Percentiles rank a stretch among this genome's conserved stretches.
phyloP scores from a whole-genome alignment of 2,329 filamentous ascomycete genomes.

The Zarea fungicola region DNA sequence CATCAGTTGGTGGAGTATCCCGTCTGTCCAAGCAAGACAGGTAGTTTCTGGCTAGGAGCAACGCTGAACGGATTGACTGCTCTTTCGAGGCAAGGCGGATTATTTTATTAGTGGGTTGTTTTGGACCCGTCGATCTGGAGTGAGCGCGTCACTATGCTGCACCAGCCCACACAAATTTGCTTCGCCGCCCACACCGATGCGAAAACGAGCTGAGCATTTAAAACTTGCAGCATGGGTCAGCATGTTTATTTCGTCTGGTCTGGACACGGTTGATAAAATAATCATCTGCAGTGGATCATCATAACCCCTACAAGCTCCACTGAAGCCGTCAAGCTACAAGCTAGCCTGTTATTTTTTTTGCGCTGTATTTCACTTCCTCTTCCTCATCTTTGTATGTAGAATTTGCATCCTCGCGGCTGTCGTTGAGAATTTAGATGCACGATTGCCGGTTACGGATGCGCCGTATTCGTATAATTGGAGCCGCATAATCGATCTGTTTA shows the following conservation, averaged over 20 bases:
- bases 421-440: neutral
- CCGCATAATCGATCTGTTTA: neutral
- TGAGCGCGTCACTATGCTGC: neutral
- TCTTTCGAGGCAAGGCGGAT: neutral
- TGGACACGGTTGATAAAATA: neutral
- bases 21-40: neutral
- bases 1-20: neutral
- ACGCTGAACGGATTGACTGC: neutral
- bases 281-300: neutral
- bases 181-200: neutral
- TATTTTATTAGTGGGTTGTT: neutral
- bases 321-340: neutral
- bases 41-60: neutral
- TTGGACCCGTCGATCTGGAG: neutral
- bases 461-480: slow-evolving; percentile 5
- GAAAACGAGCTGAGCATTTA: slow-evolving; percentile 8
- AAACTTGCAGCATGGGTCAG: too few species aligned
- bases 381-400: neutral
- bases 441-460: neutral
- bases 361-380: neutral
- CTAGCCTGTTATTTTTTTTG: neutral
- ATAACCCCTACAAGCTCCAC: neutral
- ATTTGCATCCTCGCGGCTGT: neutral
- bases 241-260: too few species aligned
- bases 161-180: neutral